Conservation (phyloP, 2,329 filamentous ascomycete species). For the Aspergillus phoenicis region DNA sequence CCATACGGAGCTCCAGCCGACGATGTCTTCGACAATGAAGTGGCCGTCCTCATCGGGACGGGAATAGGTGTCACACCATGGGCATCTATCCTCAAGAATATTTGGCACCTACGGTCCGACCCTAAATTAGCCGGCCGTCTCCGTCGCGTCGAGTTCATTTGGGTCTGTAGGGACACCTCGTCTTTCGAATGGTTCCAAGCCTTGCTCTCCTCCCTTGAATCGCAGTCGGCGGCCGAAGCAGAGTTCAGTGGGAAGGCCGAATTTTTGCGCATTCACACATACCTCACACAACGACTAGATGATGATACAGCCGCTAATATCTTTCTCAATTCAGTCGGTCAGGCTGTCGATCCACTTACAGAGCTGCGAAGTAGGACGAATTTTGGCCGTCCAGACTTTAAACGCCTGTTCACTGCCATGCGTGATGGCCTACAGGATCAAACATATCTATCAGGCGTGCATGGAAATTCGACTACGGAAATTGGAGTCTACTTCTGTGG, state of each 20-base stretch:
- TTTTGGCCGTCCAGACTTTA: slow-evolving; percentile 91
- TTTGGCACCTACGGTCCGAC: slow-evolving; percentile 90
- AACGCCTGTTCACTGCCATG: slow-evolving; percentile 77
- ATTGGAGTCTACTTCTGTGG: slow-evolving; percentile 99
- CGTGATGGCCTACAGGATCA: slow-evolving; percentile 82
- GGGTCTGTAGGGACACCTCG: slow-evolving; percentile 93
- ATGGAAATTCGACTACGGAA: slow-evolving; percentile 74
- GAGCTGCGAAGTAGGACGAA: slow-evolving; percentile 89
- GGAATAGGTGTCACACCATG: slow-evolving; percentile 87
- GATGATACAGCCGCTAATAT: slow-evolving; percentile 94
- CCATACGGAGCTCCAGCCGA: slow-evolving; percentile 96
- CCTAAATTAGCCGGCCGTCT: slow-evolving; percentile 88
- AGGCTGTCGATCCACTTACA: slow-evolving; percentile 84
- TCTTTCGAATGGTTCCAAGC: slow-evolving; percentile 99
- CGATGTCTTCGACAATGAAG: slow-evolving; percentile 93
- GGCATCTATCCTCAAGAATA: slow-evolving; percentile 90
- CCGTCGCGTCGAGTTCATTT: slow-evolving; percentile 96
- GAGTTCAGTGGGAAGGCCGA: slow-evolving; percentile 61
- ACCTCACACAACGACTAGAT: slow-evolving; percentile 91
- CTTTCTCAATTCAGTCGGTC: slow-evolving; percentile 90
- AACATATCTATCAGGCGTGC: slow-evolving; percentile 80
- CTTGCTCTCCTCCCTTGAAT: slow-evolving; percentile 84
- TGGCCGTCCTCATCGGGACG: slow-evolving; percentile 75
- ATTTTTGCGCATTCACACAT: slow-evolving; percentile 97
- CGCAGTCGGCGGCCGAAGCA: slow-evolving; percentile 74